Evolutionary conservation across 306 rosid species (phyloP).

Genomic region (Oemleria cerasiformis): DNA sequence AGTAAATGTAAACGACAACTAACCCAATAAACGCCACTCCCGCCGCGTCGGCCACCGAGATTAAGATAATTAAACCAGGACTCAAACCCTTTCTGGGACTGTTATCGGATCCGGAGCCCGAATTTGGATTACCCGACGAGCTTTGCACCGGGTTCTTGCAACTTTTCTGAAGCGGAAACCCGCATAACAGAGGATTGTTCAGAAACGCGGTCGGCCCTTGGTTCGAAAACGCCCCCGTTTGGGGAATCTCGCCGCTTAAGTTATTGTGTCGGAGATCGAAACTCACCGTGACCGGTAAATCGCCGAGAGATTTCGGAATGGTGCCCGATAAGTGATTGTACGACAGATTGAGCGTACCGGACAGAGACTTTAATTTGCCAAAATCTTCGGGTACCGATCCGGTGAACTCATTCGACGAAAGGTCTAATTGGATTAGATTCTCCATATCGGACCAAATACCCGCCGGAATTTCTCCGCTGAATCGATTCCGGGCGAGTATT

Average conservation of each 20-base stretch:
- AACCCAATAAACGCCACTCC: conserved; percentile 73
- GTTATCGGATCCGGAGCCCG: conserved; percentile 13
- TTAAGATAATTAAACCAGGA: conserved; percentile 70
- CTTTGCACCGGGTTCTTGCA: conserved; percentile 45
- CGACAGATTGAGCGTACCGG: conserved; percentile 87
- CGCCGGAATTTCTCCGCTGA: conserved; percentile 59
- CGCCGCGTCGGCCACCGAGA: conserved; percentile 84
- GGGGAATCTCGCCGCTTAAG: conserved; percentile 84
- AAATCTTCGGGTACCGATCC: conserved; percentile 68
- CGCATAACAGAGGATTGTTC: conserved; percentile 68
- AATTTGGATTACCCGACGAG: conserved; percentile 39
- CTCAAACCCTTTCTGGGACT: conserved; percentile 47
- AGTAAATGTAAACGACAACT: conserved; percentile 64
- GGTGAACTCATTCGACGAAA: conserved; percentile 57
- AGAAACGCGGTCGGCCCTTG: conserved; percentile 98
- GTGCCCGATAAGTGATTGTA: conserved; percentile 71
- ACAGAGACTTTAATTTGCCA: conserved; percentile 53
- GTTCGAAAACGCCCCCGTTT: conserved; percentile 81
- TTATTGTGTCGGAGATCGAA: conserved; percentile 80
- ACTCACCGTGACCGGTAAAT: conserved; percentile 70
- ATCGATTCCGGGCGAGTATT: conserved; percentile 57
- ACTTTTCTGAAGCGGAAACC: conserved; percentile 75
- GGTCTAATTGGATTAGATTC: conserved; percentile 60
- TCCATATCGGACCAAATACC: conserved; percentile 60
- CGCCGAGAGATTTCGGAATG: conserved; percentile 67